Evolutionary conservation across 2,329 filamentous ascomycete species (phyloP), one percentile per base, ranked within the genome.

Genomic region (Fusarium solani-melongenae): DNA sequence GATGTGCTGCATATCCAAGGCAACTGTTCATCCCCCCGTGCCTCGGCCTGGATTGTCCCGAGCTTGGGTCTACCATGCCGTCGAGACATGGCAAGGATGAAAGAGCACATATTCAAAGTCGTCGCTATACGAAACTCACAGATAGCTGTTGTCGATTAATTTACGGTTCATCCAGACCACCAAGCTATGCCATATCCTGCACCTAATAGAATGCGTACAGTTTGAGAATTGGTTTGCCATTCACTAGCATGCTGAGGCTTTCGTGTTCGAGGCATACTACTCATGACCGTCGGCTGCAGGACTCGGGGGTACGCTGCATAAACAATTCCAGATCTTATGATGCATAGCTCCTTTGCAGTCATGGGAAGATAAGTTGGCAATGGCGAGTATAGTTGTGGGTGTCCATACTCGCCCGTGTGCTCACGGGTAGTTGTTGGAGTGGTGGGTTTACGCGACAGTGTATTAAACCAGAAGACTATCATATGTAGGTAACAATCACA

Each of bases 1-100:
- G 53, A 36, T 58, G 64, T 20, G 11, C 56, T 60, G 39, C 36
- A 39, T 53, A 15, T 49, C 36, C 29, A 53, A 65, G 64, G 57
- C 20, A 53, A 31, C 29, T 31, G 36, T 41, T 10, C 31, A 17
- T 58, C 56, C 15, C 49, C 22, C 14, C 12, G 33, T 46, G 22
- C 22, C 36, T 72, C 31, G 49, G 36, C 51, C 53, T 24, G n/a
- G 29, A 60, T 68, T 49, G 15, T 27, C 38, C 46, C 24, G 51
- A 53, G 41, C 31, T 20, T 60, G 29, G 20, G 36, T 38, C 33
- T 14, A 31, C 51, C 39, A 41, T 12, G 24, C 2, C 24, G 27
- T 20, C 31, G 46, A 51, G 6, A 11, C 27, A 49, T 31, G 24
- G 24, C 27, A 14, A 12, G 46, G 27, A 7, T 29, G 27, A 15